Conservation (phyloP, 2,329 filamentous ascomycete genomes). For the Colletotrichum lindemuthianum region DNA sequence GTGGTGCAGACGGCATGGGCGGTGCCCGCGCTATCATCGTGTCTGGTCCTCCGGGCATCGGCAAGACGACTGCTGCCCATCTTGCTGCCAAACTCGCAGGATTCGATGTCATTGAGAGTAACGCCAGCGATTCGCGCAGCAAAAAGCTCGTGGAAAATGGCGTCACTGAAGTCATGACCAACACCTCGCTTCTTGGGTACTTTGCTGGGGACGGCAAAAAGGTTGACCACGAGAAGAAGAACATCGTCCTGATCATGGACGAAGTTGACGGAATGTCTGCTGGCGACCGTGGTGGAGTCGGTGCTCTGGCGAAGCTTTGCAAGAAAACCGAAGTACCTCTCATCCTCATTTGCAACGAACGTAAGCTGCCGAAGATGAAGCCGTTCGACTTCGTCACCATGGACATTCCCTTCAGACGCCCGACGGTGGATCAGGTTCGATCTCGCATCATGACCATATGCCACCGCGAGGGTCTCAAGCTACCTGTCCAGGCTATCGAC, state of each 20-base stretch:
- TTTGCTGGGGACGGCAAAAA: constrained; percentile 86
- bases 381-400: constrained; percentile 89
- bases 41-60: constrained; percentile 93
- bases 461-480: constrained; percentile 87
- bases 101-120: constrained; percentile 93
- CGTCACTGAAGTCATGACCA: constrained; percentile 90
- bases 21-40: constrained; percentile 90
- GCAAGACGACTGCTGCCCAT: constrained; percentile 97
- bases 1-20: constrained; percentile 86
- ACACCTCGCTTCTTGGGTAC: constrained; percentile 90
- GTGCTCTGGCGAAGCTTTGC: constrained; percentile 91
- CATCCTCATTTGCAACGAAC: constrained; percentile 98
- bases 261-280: constrained; percentile 99
- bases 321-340: constrained; percentile 95
- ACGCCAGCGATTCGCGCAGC: constrained; percentile 94
- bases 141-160: constrained; percentile 94
- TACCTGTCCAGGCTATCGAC: constrained; percentile 85
- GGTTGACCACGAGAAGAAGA: constrained; percentile 85
- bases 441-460: constrained; percentile 96
- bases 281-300: constrained; percentile 94
- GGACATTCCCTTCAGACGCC: constrained; percentile 88
- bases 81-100: constrained; percentile 92
- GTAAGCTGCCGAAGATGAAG: constrained; percentile 94
- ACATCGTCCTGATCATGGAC: constrained; percentile 97
- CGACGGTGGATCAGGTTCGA: constrained; percentile 89